A percentile compares a stretch with the other conserved stretches of the same genome.
Evolutionary conservation across 768 basidiomycete genomes (phyloP).

Genomic region (Xanthoconium stramineum): DNA sequence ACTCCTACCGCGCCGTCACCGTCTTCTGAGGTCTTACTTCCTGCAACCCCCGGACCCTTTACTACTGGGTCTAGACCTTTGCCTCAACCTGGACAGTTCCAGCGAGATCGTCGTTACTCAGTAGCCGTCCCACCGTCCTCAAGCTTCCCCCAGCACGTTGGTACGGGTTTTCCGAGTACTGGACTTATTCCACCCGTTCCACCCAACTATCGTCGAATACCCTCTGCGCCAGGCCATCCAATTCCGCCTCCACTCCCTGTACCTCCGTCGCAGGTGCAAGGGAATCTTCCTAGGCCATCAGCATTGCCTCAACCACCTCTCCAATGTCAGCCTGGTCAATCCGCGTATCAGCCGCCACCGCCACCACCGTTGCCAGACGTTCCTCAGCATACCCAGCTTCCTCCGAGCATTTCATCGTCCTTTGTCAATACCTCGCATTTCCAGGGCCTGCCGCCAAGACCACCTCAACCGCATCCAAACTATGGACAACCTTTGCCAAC

Average conservation of each 20-base stretch:
- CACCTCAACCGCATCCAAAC: constrained; percentile 30
- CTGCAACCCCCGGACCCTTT: not conserved
- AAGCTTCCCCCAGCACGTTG: constrained; percentile 29
- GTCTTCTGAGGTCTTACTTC: constrained; percentile 17
- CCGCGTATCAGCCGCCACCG: constrained; percentile 35
- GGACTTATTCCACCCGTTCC: constrained; percentile 18
- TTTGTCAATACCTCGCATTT: constrained; percentile 33
- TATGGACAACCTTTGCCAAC: constrained; percentile 33
- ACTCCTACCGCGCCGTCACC: constrained; percentile 24
- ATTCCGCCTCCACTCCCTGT: constrained; percentile 28
- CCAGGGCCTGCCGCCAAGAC: constrained; percentile 41
- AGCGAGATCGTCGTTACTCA: constrained; percentile 30
- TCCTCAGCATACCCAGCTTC: constrained; percentile 27
- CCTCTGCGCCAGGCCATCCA: constrained; percentile 24
- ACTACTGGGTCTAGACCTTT: constrained; percentile 28
- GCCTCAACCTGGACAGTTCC: constrained; percentile 31
- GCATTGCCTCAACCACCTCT: constrained; percentile 52
- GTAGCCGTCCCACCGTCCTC: constrained; percentile 28
- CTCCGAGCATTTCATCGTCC: constrained; percentile 21
- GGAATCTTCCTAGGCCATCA: constrained; percentile 36
- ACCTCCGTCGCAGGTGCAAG: constrained; percentile 26
- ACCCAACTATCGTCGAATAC: constrained; percentile 35
- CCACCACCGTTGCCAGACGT: constrained; percentile 33
- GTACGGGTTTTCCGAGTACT: constrained; percentile 13
- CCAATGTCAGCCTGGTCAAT: constrained; percentile 42